A percentile compares a stretch with the other conserved stretches of the same genome.
Conservation (phyloP, 2,329 filamentous ascomycete genomes). For the Sporothrix protearum region DNA sequence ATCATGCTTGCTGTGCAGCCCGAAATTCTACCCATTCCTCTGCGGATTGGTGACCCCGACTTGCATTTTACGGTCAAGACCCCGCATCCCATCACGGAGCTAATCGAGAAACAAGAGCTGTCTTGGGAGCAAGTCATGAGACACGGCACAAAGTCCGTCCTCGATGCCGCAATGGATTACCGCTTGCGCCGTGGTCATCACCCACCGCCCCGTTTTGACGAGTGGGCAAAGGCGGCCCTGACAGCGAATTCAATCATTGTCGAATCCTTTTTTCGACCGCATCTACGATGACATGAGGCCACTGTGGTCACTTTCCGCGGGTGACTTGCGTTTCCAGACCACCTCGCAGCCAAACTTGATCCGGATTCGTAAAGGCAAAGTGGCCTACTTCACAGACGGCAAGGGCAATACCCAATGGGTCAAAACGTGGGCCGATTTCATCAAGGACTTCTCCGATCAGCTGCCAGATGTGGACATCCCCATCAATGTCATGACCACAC, state of each 20-base stretch:
- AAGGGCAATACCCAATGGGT: slow-evolving; percentile 44
- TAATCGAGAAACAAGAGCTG: slow-evolving; percentile 43
- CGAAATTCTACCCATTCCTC: neutral
- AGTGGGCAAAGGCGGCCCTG: slow-evolving; percentile 45
- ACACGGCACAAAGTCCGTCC: slow-evolving; percentile 43
- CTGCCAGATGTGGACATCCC: slow-evolving; percentile 64
- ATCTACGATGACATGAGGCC: slow-evolving; percentile 51
- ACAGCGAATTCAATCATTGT: slow-evolving; percentile 42
- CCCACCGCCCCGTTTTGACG: slow-evolving; percentile 47
- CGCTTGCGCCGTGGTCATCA: slow-evolving; percentile 45
- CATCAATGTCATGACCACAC: slow-evolving; percentile 62
- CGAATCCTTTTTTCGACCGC: slow-evolving; percentile 51
- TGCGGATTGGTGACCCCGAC: neutral
- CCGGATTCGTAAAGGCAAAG: slow-evolving; percentile 45
- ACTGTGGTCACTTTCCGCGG: slow-evolving; percentile 52
- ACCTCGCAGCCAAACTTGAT: slow-evolving; percentile 45
- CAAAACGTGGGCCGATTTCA: slow-evolving; percentile 46
- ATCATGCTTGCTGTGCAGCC: neutral
- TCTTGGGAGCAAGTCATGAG: slow-evolving; percentile 40
- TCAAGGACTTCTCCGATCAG: slow-evolving; percentile 49
- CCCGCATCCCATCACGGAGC: slow-evolving; percentile 44
- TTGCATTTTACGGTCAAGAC: neutral
- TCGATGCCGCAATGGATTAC: slow-evolving; percentile 45
- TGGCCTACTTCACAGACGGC: slow-evolving; percentile 39
- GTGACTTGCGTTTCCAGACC: slow-evolving; percentile 34